phyloP scores from a whole-genome alignment of 805 yeast species.

The Saccharomycopsis sp. region DNA sequence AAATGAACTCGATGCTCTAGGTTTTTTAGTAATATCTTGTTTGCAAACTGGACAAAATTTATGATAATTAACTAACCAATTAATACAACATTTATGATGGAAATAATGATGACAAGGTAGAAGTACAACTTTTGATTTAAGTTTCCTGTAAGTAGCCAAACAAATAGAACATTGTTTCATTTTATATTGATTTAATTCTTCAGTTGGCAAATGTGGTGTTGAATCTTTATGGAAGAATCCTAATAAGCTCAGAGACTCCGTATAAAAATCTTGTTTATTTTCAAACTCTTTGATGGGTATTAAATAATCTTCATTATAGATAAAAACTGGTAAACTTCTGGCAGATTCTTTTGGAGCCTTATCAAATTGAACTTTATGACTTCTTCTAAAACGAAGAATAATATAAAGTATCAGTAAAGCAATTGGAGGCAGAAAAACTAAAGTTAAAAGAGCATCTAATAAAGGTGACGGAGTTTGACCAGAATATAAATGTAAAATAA shows the following conservation, averaged over 20 bases:
- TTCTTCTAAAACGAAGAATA: constrained; percentile 11
- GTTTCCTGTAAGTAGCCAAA: constrained; percentile 39
- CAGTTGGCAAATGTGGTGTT: constrained; percentile 5
- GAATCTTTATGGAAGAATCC: background rate
- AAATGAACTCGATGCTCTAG: background rate
- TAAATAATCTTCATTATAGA: constrained; percentile 15
- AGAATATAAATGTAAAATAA: constrained; percentile 15
- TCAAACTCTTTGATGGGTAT: constrained; percentile 14
- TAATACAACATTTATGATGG: constrained; percentile 46
- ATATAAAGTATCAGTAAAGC: constrained; percentile 12
- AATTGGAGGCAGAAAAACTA: constrained; percentile 28
- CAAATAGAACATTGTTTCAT: constrained; percentile 46
- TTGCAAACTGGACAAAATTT: constrained; percentile 54
- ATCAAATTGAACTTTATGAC: constrained; percentile 7
- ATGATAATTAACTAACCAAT: constrained; percentile 47
- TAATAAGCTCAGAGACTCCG: constrained; percentile 1
- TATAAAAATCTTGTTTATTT: constrained; percentile 11
- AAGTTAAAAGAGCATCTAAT: constrained; percentile 27
- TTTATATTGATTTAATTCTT: constrained; percentile 15
- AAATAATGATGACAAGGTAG: constrained; percentile 53
- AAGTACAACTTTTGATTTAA: constrained; percentile 37
- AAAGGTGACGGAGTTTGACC: constrained; percentile 24
- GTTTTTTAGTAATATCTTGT: constrained; percentile 24
- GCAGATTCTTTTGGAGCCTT: constrained; percentile 10
- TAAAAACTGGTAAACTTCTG: constrained; percentile 14